Base-by-base conservation (phyloP, 1,139 yeast species). In the Yamadazyma dushanensis region DNA sequence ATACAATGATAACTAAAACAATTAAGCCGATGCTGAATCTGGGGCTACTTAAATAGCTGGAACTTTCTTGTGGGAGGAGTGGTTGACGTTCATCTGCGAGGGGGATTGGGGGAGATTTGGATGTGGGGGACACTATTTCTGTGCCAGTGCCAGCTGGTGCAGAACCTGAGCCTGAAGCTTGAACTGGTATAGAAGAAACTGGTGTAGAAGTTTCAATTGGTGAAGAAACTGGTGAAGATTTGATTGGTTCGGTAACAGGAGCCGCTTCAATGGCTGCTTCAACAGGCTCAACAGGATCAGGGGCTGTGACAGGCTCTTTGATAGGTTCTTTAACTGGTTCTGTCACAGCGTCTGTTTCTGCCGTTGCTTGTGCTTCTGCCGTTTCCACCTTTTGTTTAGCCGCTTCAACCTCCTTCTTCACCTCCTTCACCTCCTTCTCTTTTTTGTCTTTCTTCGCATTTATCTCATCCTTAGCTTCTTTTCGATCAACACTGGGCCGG, bases 1-100 rank as follows among this genome's bases (percentile, higher is more conserved):
- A 35, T 28, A 49, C 35, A 8, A 51, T 19, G 22, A 54, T 30
- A 16, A 51, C 39, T 20, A 48, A 36, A 11, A 53, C 18, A 13
- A 54, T 32, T 10, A 51, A 31, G 5, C 40, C 42, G 18, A 46
- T 38, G 22, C 47, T 36, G 20, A 46, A 31, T 19, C 41, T 44
- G 7, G 55, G 51, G 25, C 48, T 50, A 19, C 47, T 45, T 7
- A 51, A 47, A 20, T 40, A 34, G 15, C 16, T 23, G 18, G 44
- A 32, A 10, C 31, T 16, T 3, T 31, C 32, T 14, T 27, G 35
- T 6, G 37, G 25, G n/a, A 42, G 39, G 16, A 42, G 26, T 2
- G 46, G 46, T 34, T 40, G 46, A 18, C 27, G 20, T 33, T 42
- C 45, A 28, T 41, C 45, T 6, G 35, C 41, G 6, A 34, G 21